Conservation (phyloP, 164 flowering plant species). For the Umbilicus rupestris region DNA sequence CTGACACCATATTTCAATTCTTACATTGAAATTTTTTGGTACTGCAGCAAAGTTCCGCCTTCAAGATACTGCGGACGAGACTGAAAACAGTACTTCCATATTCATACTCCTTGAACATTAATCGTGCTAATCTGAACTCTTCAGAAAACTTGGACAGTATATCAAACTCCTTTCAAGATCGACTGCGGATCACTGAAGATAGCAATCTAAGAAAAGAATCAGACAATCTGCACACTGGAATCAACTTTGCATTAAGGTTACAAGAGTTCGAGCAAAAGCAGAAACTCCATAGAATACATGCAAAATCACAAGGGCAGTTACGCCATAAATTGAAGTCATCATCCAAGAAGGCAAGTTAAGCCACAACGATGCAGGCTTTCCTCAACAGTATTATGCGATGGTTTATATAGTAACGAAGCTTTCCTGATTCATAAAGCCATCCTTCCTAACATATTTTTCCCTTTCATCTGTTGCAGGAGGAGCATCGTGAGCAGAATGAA, state of each 20-base stretch:
- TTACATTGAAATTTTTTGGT: constrained; percentile 2
- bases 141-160: constrained; percentile 24
- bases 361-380: not conserved
- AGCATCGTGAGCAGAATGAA: not conserved
- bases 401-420: no score
- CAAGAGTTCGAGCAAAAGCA: constrained; percentile 77
- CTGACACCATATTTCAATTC: not conserved
- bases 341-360: constrained; percentile 5
- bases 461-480: not conserved
- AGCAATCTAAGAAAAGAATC: constrained; percentile 36
- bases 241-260: constrained; percentile 54
- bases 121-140: constrained; percentile 32
- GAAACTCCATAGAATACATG: constrained; percentile 52
- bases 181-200: constrained; percentile 38
- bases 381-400: no score
- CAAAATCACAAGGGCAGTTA: constrained; percentile 34
- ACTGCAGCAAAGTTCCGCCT: constrained; percentile 95
- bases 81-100: constrained; percentile 70
- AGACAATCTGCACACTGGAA: constrained; percentile 39
- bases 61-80: constrained; percentile 72
- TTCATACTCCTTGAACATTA: constrained; percentile 48
- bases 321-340: constrained; percentile 29
- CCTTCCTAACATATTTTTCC: not conserved
- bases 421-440: no score
- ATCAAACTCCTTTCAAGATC: constrained; percentile 20